phyloP scores from a whole-genome alignment of 2,329 filamentous ascomycete species.

The Cercospora zeae-maydis region DNA sequence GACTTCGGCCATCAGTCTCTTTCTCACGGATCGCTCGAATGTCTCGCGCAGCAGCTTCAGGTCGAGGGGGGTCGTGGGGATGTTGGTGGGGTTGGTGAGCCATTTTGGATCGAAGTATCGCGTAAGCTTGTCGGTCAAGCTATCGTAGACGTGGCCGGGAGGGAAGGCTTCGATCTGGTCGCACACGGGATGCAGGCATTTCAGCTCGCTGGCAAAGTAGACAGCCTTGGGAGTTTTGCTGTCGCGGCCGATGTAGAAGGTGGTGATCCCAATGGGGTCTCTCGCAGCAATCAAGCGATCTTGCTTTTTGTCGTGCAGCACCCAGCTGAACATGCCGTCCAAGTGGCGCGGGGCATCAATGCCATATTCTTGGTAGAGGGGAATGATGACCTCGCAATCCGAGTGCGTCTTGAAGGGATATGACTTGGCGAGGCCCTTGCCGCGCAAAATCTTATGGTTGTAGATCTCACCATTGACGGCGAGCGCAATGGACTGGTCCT shows the following conservation, averaged over 20 bases:
- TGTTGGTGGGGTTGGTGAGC: slow-evolving; percentile 73
- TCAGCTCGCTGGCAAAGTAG: slow-evolving; percentile 96
- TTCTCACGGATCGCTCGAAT: slow-evolving; percentile 87
- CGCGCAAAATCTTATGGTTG: slow-evolving; percentile 90
- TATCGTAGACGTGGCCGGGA: slow-evolving; percentile 94
- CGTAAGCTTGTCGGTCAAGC: slow-evolving; percentile 76
- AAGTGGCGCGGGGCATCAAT: slow-evolving; percentile 88
- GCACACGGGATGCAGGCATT: slow-evolving; percentile 87
- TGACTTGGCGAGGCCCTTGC: slow-evolving; percentile 71
- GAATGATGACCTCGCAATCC: slow-evolving; percentile 98
- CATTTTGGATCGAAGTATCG: slow-evolving; percentile 90
- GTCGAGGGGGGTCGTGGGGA: slow-evolving; percentile 78
- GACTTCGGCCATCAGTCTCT: slow-evolving; percentile 97
- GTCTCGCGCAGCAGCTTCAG: slow-evolving; percentile 75
- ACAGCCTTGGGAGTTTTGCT: slow-evolving; percentile 77
- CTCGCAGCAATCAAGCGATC: slow-evolving; percentile 90
- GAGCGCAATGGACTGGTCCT: slow-evolving; percentile 80
- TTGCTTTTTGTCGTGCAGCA: slow-evolving; percentile 91
- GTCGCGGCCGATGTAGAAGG: slow-evolving; percentile 89
- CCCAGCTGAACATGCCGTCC: slow-evolving; percentile 99
- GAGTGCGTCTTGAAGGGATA: slow-evolving; percentile 99
- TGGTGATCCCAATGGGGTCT: slow-evolving; percentile 95
- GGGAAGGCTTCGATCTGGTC: slow-evolving; percentile 94
- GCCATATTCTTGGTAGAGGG: slow-evolving; percentile 88
- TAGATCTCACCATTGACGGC: slow-evolving; percentile 99